A percentile compares a stretch with the other conserved stretches of the same genome.
Conservation (phyloP, 176 grass and related monocot genomes). For the Secale cereale region DNA sequence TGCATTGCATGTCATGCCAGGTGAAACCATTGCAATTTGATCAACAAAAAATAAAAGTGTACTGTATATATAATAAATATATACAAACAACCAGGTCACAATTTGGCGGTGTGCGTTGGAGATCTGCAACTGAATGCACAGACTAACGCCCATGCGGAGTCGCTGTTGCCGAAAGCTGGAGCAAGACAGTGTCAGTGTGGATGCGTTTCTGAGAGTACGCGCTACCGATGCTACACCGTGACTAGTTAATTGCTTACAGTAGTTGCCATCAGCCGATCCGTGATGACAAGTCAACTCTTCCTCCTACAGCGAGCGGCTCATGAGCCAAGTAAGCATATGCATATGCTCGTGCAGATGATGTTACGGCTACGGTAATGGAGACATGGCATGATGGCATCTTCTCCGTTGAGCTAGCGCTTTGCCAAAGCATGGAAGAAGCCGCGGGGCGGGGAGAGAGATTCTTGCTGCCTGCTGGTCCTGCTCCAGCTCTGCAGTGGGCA, state of each 20-base stretch:
- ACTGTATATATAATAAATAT: too few relatives aligned
- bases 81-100: too few relatives aligned
- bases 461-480: neutral
- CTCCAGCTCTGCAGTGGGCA: neutral
- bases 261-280: too few relatives aligned
- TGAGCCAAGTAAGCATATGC: neutral
- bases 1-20: too few relatives aligned
- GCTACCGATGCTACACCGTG: too few relatives aligned
- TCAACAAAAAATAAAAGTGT: too few relatives aligned
- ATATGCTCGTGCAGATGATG: neutral
- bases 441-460: neutral
- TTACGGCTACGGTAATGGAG: neutral
- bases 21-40: too few relatives aligned
- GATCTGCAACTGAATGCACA: neutral
- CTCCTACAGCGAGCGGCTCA: neutral
- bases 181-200: too few relatives aligned
- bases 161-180: slow-evolving; percentile 15
- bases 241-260: too few relatives aligned
- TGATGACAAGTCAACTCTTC: too few relatives aligned
- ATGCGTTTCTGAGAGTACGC: too few relatives aligned
- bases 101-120: neutral
- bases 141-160: neutral
- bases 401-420: neutral
- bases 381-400: neutral
- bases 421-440: neutral